Conservation (phyloP, 345 rosid genomes). For the Gossypium bickii region DNA sequence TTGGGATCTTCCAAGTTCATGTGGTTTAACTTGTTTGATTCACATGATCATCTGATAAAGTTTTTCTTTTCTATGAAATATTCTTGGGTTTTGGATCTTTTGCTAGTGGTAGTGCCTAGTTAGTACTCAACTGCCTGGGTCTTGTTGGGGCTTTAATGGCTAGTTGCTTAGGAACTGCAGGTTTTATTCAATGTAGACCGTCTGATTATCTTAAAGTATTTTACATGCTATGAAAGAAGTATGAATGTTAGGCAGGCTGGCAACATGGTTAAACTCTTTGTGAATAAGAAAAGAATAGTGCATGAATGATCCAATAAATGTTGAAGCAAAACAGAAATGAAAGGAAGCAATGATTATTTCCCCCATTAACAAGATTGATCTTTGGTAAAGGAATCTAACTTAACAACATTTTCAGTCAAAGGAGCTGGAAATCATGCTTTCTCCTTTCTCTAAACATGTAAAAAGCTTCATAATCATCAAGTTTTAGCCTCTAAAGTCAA, state of each 20-base stretch:
- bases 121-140: background rate
- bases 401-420: conserved; percentile 19
- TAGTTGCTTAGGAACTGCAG: too few relatives aligned
- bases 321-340: conserved; percentile 7
- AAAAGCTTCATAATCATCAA: conserved; percentile 34
- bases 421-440: conserved; percentile 8
- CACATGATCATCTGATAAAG: background rate
- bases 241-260: background rate
- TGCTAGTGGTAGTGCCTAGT: background rate
- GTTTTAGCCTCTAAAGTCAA: conserved; percentile 42
- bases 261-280: background rate
- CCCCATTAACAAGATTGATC: conserved; percentile 1
- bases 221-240: too few relatives aligned
- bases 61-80: background rate
- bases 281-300: background rate
- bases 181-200: too few relatives aligned
- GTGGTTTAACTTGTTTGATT: background rate
- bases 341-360: background rate
- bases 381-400: conserved; percentile 14
- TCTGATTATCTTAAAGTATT: too few relatives aligned
- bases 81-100: background rate
- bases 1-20: background rate
- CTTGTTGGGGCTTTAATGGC: background rate
- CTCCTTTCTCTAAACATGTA: conserved; percentile 10
- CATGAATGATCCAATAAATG: background rate